A percentile compares a stretch with the other conserved stretches of the same genome.
Evolutionary conservation across 768 basidiomycete genomes (phyloP).

Genomic region (Suillus occidentalis): DNA sequence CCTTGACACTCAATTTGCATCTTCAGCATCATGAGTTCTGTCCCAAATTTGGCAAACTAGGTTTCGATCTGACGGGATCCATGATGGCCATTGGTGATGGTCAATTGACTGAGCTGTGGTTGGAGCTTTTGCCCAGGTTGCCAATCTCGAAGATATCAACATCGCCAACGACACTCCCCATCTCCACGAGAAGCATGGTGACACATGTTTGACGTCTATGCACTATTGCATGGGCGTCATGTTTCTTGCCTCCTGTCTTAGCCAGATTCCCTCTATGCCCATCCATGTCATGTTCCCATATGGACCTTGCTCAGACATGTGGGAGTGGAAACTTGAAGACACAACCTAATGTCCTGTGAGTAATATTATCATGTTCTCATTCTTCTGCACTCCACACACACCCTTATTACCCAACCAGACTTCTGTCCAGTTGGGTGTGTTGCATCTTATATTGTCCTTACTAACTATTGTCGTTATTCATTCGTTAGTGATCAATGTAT

Average conservation of each 20-base stretch:
- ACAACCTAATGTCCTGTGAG: background rate
- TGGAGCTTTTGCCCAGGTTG: background rate
- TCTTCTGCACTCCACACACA: no score
- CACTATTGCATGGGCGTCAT: background rate
- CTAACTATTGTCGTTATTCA: no score
- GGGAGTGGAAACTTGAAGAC: background rate
- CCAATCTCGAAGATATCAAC: background rate
- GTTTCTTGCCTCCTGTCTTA: background rate
- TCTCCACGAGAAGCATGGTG: background rate
- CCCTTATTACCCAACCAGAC: no score
- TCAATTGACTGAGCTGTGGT: background rate
- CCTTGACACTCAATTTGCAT: background rate
- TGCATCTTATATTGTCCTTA: no score
- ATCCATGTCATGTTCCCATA: background rate
- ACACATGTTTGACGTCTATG: background rate
- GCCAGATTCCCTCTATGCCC: background rate
- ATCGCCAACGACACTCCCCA: background rate
- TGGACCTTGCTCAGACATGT: background rate
- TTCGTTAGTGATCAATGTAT: background rate
- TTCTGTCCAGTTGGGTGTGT: no score
- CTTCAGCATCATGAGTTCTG: background rate
- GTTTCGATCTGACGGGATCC: background rate
- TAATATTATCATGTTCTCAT: background rate
- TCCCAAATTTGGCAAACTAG: background rate
- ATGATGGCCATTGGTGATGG: background rate